Conservation (phyloP, 805 yeast genomes). For the Saccharomycopsis fodiens region DNA sequence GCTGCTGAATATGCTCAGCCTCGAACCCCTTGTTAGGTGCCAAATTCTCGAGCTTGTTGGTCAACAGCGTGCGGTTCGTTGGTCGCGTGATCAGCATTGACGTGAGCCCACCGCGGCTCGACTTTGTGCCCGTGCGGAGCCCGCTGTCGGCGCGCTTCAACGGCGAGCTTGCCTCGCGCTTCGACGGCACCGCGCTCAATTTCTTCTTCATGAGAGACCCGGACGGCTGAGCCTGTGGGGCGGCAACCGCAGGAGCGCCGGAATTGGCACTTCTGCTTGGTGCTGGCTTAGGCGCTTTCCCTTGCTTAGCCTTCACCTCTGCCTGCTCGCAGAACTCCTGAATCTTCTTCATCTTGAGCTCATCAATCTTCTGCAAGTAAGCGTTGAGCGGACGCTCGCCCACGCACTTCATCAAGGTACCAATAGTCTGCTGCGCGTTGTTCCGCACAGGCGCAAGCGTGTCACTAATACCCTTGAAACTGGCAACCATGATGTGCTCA, state of each 20-base stretch:
- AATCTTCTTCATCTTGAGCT: slow-evolving; percentile 63
- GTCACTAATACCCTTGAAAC: slow-evolving; percentile 65
- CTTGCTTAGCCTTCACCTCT: slow-evolving; percentile 38
- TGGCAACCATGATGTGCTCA: slow-evolving; percentile 47
- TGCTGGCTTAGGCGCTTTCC: slow-evolving; percentile 23
- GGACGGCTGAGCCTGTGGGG: slow-evolving; percentile 22
- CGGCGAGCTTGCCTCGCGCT: slow-evolving; percentile 67
- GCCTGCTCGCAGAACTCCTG: slow-evolving; percentile 48
- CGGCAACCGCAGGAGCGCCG: slow-evolving; percentile 8
- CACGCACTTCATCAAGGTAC: slow-evolving; percentile 73
- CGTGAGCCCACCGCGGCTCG: slow-evolving; percentile 9
- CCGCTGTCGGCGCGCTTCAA: slow-evolving; percentile 33
- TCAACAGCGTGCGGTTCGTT: slow-evolving; percentile 1
- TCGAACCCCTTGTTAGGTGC: slow-evolving; percentile 7
- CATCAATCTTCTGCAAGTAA: slow-evolving; percentile 66
- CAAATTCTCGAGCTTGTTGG: slow-evolving; percentile 9
- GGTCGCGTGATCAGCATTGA: slow-evolving; percentile 6
- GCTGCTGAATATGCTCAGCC: slow-evolving; percentile 35
- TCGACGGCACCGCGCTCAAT: slow-evolving; percentile 43
- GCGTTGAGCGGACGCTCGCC: slow-evolving; percentile 63
- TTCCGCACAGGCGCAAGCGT: slow-evolving; percentile 79
- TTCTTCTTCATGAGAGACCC: slow-evolving; percentile 20
- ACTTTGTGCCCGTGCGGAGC: neutral
- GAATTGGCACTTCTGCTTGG: neutral
- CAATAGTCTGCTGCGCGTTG: slow-evolving; percentile 69